Evolutionary conservation across 108 stramenopile genomes (phyloP).

Genomic region (Schizochytrium sp.): DNA sequence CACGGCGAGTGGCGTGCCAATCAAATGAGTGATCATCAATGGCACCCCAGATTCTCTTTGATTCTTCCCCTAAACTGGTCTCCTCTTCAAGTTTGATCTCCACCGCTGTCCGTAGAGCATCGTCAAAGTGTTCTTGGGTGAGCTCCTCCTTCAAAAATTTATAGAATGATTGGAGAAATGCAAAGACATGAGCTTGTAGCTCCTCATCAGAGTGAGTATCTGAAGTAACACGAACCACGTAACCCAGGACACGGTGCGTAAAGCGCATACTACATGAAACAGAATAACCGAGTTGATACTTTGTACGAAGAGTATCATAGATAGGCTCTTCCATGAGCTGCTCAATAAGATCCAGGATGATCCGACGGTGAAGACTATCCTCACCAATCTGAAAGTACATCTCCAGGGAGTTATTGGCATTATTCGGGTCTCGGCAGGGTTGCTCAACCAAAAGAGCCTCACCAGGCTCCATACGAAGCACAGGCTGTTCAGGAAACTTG

Average conservation of each 20-base stretch:
- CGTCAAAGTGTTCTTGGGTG: slow-evolving; percentile 15
- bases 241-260: slow-evolving; percentile 77
- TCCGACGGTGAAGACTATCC: slow-evolving; percentile 59
- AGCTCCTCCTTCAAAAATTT: slow-evolving; percentile 26
- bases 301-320: slow-evolving; percentile 86
- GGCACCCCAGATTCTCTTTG: slow-evolving; percentile 1
- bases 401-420: slow-evolving; percentile 8
- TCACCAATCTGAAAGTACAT: slow-evolving; percentile 64
- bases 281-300: slow-evolving; percentile 90
- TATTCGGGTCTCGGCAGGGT: slow-evolving; percentile 42
- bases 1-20: slow-evolving; percentile 26
- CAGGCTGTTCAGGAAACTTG: neutral
- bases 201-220: slow-evolving; percentile 28
- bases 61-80: slow-evolving; percentile 1
- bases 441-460: neutral
- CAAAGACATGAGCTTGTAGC: slow-evolving; percentile 50
- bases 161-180: neutral
- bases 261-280: slow-evolving; percentile 81
- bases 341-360: slow-evolving; percentile 76
- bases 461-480: neutral
- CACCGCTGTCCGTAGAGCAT: neutral
- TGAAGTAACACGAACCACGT: slow-evolving; percentile 74
- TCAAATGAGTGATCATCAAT: slow-evolving; percentile 24
- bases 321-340: slow-evolving; percentile 84
- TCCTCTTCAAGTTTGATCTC: slow-evolving; percentile 48